Conservation (phyloP, 129 eudicot species). For the Heracleum sosnowskyi region DNA sequence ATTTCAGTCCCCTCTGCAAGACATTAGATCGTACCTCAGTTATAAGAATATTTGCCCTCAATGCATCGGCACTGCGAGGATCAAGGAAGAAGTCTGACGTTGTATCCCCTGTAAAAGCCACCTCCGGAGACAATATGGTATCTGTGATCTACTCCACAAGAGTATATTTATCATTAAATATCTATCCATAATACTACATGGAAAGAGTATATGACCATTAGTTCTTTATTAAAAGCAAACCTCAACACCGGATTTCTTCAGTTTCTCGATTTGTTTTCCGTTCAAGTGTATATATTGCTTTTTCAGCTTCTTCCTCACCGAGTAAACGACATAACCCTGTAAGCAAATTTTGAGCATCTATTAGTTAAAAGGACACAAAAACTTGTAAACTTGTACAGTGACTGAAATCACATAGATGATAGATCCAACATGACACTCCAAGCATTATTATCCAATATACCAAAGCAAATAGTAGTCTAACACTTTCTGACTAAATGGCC, state of each 20-base stretch:
- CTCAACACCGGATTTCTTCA: constrained; percentile 94
- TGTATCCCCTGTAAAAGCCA: constrained; percentile 97
- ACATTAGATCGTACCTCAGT: constrained; percentile 56
- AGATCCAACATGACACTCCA: not conserved
- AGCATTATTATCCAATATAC: not conserved
- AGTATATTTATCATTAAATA: not conserved
- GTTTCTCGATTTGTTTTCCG: constrained; percentile 86
- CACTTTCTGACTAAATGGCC: not conserved
- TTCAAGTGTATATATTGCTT: constrained; percentile 80
- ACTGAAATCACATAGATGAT: not conserved
- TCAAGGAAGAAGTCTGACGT: constrained; percentile 76
- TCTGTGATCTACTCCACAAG: constrained; percentile 54
- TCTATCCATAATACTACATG: not conserved
- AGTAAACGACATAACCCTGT: constrained; percentile 89
- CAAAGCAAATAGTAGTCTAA: not conserved
- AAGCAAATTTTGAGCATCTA: constrained; percentile 4
- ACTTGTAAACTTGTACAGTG: not conserved
- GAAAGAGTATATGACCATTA: constrained; percentile 6
- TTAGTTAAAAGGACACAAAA: not conserved
- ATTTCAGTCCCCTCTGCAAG: not conserved
- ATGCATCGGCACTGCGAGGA: constrained; percentile 90
- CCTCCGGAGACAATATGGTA: constrained; percentile 82
- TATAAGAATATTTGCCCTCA: constrained; percentile 85
- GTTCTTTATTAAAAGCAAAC: constrained; percentile 28
- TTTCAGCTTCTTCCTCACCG: constrained; percentile 84